Evolutionary conservation across 768 basidiomycete genomes (phyloP), one percentile per base, ranked within the genome.

Genomic region (Pleurotus citrinopileatus): DNA sequence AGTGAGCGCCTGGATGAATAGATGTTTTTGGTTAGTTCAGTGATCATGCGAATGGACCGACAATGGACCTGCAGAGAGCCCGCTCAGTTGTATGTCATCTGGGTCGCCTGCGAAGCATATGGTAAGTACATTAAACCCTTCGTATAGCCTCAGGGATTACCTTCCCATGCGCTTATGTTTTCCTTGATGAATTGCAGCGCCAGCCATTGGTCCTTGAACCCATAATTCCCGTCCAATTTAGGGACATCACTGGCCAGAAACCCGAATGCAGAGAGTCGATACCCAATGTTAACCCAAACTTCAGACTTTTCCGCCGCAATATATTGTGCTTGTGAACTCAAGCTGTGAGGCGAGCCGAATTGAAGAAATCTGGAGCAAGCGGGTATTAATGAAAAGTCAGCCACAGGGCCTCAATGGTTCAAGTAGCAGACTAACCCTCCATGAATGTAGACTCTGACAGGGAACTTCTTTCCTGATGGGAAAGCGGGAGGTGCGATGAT

Each of bases 201-300:
- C 17, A 87, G 61, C 89, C 89, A 91, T 60, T 88, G 87, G 61
- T 91, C 89, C 66, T 90, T 91, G 72, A 91, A 91, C 0, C 89
- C 89, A 64, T 85, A 91, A 61, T 91, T 92, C 2, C 90, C 89
- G 13, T 73, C 71, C 42, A 91, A 63, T 37, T 68, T 63, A 10
- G 86, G 87, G 55, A 79, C 65, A 42, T 86, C 83, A 58, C 77
- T 78, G 0, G 87, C 88, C 19, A 92, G 70, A 61, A 89, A 92
- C 0, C 89, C 89, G 60, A 91, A 87, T 1, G 79, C 87, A 0
- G 87, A 88, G 12, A 91, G 71, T 19, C 89, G 81, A 63, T 90
- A 89, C 29, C 86, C 89, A 10, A 91, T 78, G 60, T 90, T 87
- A 6, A 92, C 83, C 78, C 84, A 85, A 13, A 92, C 78, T 67